A percentile compares a stretch with the other conserved stretches of the same genome.
Evolutionary conservation across 352 stramenopile genomes (phyloP).

Genomic region (Globisporangium okanoganense): DNA sequence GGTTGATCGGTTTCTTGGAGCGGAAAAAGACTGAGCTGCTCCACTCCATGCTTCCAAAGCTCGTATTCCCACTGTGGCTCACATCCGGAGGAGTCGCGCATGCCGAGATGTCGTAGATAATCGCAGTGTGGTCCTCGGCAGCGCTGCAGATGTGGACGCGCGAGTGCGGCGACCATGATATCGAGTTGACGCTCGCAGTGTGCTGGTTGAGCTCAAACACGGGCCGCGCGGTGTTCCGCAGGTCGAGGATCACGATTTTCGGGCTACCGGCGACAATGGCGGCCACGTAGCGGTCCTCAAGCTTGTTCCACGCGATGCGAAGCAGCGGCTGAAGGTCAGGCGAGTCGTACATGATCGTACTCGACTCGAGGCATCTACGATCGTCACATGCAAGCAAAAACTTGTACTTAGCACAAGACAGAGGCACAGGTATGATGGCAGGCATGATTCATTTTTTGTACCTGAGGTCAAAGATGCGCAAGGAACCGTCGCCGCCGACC

Average conservation of each 20-base stretch:
- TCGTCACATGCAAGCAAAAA: background rate
- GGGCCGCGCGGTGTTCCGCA: conserved; percentile 88
- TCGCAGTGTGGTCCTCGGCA: conserved; percentile 92
- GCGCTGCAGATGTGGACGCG: conserved; percentile 94
- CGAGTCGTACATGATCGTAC: conserved; percentile 97
- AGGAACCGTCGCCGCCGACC: conserved; percentile 94
- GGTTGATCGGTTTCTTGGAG: conserved; percentile 70
- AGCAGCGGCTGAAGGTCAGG: conserved; percentile 87
- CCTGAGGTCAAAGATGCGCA: conserved; percentile 97
- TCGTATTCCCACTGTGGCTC: conserved; percentile 19
- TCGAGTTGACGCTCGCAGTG: conserved; percentile 91
- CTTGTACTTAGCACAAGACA: too few relatives aligned
- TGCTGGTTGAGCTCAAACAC: conserved; percentile 93
- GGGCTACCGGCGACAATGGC: conserved; percentile 91
- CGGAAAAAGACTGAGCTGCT: conserved; percentile 54
- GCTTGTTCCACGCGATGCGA: conserved; percentile 96
- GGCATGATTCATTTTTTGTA: conserved; percentile 36
- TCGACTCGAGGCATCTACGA: conserved; percentile 79
- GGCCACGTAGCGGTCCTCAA: conserved; percentile 96
- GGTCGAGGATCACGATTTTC: conserved; percentile 95
- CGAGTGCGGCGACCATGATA: conserved; percentile 95
- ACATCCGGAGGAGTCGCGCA: conserved; percentile 23
- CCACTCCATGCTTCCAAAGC: conserved; percentile 22
- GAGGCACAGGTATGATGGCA: background rate
- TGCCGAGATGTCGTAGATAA: conserved; percentile 94